phyloP scores from a whole-genome alignment of 140 eudicot genomes.

The Stevia rebaudiana region DNA sequence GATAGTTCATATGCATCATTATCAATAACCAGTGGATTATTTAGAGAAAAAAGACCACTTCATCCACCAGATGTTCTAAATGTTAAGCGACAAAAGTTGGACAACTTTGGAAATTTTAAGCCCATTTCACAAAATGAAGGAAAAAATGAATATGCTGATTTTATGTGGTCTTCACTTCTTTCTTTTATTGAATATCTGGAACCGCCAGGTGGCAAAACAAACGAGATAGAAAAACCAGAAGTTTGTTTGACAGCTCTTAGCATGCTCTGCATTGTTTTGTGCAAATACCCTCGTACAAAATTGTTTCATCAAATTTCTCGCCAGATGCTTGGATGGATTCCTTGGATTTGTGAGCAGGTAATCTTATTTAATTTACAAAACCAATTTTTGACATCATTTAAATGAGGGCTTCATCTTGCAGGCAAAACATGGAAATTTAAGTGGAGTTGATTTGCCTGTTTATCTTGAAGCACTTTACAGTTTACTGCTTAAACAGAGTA shows the following conservation, averaged over 20 bases:
- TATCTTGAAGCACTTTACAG: constrained; percentile 80
- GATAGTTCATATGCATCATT: constrained; percentile 21
- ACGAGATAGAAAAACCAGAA: constrained; percentile 40
- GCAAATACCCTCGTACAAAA: constrained; percentile 39
- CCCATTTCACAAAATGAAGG: constrained; percentile 28
- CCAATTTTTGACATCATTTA: constrained; percentile 16
- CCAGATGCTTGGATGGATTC: constrained; percentile 64
- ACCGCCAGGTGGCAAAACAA: constrained; percentile 49
- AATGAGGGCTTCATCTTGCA: constrained; percentile 32
- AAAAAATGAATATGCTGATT: constrained; percentile 43
- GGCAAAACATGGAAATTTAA: constrained; percentile 38
- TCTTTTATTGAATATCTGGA: constrained; percentile 49
- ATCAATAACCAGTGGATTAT: constrained; percentile 26
- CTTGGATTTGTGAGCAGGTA: constrained; percentile 87
- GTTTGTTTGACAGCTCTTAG: constrained; percentile 62
- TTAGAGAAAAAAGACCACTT: constrained; percentile 60
- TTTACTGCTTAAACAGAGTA: constrained; percentile 58
- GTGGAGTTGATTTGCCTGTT: constrained; percentile 43
- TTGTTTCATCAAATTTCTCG: constrained; percentile 35
- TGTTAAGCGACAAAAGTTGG: constrained; percentile 57
- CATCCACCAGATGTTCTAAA: constrained; percentile 29
- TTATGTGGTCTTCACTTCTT: constrained; percentile 42
- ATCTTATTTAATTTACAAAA: constrained; percentile 8
- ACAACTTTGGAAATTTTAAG: constrained; percentile 17
- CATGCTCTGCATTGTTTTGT: constrained; percentile 64